Conservation (phyloP, 73 alveolate genomes). For the Tetrahymena elliotti region DNA sequence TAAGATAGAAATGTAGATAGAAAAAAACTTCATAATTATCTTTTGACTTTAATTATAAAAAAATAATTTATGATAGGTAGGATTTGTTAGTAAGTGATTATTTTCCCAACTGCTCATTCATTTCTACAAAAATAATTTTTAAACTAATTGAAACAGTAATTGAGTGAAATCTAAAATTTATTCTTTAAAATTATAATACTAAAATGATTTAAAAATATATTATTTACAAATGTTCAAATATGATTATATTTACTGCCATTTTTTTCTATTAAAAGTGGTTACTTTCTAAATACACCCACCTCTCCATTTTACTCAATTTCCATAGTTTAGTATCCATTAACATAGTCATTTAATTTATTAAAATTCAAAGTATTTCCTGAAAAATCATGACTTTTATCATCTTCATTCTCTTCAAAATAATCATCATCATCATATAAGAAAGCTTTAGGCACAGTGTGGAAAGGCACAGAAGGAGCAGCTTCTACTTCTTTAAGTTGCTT, state of each 20-base stretch:
- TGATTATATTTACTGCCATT: background rate
- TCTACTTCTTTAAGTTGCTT: conserved; percentile 14
- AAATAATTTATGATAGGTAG: background rate
- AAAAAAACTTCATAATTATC: background rate
- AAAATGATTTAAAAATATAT: background rate
- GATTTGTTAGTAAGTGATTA: no score
- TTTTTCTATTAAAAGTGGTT: background rate
- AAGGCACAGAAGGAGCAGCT: conserved; percentile 33
- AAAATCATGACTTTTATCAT: background rate
- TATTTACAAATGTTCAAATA: background rate
- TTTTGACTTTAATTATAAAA: no score
- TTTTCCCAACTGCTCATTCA: no score
- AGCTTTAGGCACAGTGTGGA: conserved; percentile 33
- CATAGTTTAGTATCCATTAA: background rate
- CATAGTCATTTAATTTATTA: background rate
- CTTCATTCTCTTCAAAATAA: background rate
- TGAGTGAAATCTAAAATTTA: no score
- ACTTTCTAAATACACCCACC: background rate
- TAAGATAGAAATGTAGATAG: background rate
- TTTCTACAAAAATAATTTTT: no score
- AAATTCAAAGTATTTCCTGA: background rate
- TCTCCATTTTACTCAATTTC: background rate
- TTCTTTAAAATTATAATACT: no score
- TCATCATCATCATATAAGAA: background rate
- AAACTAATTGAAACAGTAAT: no score